These are phyloP conservation scores for Boletus smithii DNA, from an alignment of 1,284 basidiomycete species.

Conservation along the genomic window DNA sequence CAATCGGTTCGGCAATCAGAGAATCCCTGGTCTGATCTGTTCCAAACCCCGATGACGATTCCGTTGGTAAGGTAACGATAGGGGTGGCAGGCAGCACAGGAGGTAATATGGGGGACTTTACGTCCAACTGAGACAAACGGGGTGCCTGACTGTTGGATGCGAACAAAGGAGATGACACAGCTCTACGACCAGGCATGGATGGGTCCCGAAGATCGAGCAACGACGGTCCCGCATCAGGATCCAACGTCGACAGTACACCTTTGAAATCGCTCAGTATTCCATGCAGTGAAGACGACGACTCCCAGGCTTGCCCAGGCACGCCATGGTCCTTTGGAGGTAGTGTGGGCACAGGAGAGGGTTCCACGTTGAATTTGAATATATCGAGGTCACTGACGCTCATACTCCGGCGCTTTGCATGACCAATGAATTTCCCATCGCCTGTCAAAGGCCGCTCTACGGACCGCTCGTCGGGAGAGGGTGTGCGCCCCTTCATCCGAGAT, in stretches of 20 bases:
- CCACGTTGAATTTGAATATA: slow-evolving; percentile 44
- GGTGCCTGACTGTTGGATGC: slow-evolving; percentile 18
- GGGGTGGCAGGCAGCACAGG: slow-evolving; percentile 30
- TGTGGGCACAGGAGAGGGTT: slow-evolving; percentile 37
- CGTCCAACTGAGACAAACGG: slow-evolving; percentile 14
- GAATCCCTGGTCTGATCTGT: slow-evolving; percentile 24
- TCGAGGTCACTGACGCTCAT: slow-evolving; percentile 73
- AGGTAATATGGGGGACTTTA: slow-evolving; percentile 24
- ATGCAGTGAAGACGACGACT: slow-evolving; percentile 47
- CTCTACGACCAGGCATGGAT: slow-evolving; percentile 49
- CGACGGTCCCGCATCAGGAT: slow-evolving; percentile 46
- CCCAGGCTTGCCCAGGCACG: slow-evolving; percentile 38
- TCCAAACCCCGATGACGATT: slow-evolving; percentile 32
- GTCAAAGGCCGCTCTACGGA: slow-evolving; percentile 27
- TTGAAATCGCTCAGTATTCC: slow-evolving; percentile 67
- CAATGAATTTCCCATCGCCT: slow-evolving; percentile 23
- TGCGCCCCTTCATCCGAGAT: slow-evolving; percentile 32
- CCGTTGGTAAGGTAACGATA: slow-evolving; percentile 36
- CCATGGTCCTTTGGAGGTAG: slow-evolving; percentile 35
- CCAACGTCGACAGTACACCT: slow-evolving; percentile 64
- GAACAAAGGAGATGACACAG: slow-evolving; percentile 29
- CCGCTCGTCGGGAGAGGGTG: slow-evolving; percentile 25
- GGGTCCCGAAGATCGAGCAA: slow-evolving; percentile 62
- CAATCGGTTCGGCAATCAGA: slow-evolving; percentile 39
- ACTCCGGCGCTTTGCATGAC: slow-evolving; percentile 59